These are phyloP conservation scores for Trichosporon faecale DNA, from an alignment of 1,284 basidiomycete species.

Conservation along the genomic window DNA sequence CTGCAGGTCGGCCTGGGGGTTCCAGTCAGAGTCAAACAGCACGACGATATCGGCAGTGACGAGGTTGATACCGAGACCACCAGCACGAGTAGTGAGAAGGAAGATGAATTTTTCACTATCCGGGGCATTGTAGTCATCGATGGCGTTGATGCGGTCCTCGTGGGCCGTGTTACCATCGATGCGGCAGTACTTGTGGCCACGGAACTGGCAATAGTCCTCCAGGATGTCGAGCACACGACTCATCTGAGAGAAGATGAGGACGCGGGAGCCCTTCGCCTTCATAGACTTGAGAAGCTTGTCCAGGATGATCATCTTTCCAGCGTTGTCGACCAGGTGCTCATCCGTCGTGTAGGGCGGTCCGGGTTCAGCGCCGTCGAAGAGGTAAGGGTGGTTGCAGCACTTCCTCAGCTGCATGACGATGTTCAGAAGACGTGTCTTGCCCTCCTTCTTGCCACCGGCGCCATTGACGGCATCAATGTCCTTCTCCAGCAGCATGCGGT, in stretches of 20 bases:
- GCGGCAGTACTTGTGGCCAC: slow-evolving; percentile 87
- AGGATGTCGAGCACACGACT: slow-evolving; percentile 91
- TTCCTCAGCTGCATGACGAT: slow-evolving; percentile 93
- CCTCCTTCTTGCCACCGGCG: slow-evolving; percentile 95
- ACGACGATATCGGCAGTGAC: slow-evolving; percentile 94
- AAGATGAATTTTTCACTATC: slow-evolving; percentile 96
- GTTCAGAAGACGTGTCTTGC: slow-evolving; percentile 95
- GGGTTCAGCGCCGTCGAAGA: slow-evolving; percentile 90
- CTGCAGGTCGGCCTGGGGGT: slow-evolving; percentile 97
- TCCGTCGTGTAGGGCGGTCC: slow-evolving; percentile 98
- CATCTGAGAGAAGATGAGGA: slow-evolving; percentile 99
- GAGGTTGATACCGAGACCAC: slow-evolving; percentile 95
- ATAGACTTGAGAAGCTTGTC: slow-evolving; percentile 86
- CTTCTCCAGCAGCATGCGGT: slow-evolving; percentile 91
- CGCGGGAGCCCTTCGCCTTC: slow-evolving; percentile 89
- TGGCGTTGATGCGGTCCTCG: slow-evolving; percentile 90
- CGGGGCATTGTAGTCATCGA: slow-evolving; percentile 97
- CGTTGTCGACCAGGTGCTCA: slow-evolving; percentile 91
- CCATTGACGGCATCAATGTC: slow-evolving; percentile 99
- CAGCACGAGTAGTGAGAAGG: slow-evolving; percentile 95
- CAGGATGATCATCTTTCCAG: slow-evolving; percentile 95
- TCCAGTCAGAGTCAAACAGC: slow-evolving; percentile 99
- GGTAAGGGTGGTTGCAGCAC: slow-evolving; percentile 61
- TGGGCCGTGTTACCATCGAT: slow-evolving; percentile 95
- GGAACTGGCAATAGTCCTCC: slow-evolving; percentile 95